Conservation (phyloP, 768 basidiomycete genomes). For the Polyporus arcularius region DNA sequence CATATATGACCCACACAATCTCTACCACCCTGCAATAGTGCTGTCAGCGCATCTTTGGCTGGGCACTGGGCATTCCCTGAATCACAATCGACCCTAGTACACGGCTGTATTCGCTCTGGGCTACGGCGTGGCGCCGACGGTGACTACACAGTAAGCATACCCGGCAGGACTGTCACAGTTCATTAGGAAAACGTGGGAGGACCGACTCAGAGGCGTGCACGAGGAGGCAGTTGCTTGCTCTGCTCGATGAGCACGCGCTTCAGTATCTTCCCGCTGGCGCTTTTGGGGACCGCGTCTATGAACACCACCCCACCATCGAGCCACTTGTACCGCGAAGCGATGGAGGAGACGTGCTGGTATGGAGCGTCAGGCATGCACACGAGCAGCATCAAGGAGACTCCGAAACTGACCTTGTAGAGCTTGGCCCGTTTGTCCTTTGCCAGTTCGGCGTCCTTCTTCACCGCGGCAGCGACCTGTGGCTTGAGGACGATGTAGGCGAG, state of each 20-base stretch:
- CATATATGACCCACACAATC: too few relatives aligned
- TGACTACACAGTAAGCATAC: too few relatives aligned
- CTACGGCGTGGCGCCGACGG: too few relatives aligned
- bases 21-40: too few relatives aligned
- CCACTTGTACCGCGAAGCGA: slow-evolving; percentile 34
- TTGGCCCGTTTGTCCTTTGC: slow-evolving; percentile 40
- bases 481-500: slow-evolving; percentile 66
- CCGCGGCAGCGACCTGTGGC: slow-evolving; percentile 37
- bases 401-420: slow-evolving; percentile 52
- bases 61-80: too few relatives aligned
- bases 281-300: slow-evolving; percentile 35
- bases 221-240: not conserved
- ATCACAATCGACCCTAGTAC: too few relatives aligned
- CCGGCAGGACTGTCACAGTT: too few relatives aligned
- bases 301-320: slow-evolving; percentile 37
- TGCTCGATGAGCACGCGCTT: slow-evolving; percentile 23
- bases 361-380: too few relatives aligned
- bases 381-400: not conserved
- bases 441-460: slow-evolving; percentile 32
- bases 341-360: slow-evolving; percentile 26
- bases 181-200: too few relatives aligned
- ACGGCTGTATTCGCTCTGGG: too few relatives aligned
- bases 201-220: not conserved
- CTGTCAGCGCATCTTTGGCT: too few relatives aligned
- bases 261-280: slow-evolving; percentile 30